Conservation (phyloP, 2,329 filamentous ascomycete genomes). For the Exophiala phaeomuriformis region DNA sequence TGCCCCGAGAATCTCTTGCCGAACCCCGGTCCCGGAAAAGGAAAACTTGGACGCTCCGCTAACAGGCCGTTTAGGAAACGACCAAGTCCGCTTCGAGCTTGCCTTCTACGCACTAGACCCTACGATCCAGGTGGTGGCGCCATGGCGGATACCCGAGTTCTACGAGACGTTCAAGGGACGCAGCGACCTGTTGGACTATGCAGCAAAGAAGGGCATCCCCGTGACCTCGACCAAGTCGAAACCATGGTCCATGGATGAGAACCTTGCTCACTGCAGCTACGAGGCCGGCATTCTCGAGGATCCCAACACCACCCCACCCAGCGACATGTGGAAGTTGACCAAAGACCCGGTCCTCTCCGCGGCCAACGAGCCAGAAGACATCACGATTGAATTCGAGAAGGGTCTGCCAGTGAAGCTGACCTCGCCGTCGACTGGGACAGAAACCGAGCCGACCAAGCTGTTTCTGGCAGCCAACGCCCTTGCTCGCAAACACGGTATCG, state of each 20-base stretch:
- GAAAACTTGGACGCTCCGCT: no score
- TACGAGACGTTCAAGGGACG: slow-evolving; percentile 44
- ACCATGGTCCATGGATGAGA: slow-evolving; percentile 60
- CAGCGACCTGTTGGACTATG: slow-evolving; percentile 45
- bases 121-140: slow-evolving; percentile 42
- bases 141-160: slow-evolving; percentile 44
- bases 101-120: slow-evolving; percentile 45
- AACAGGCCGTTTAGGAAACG: slow-evolving; percentile 31
- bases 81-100: slow-evolving; percentile 45
- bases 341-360: slow-evolving; percentile 30
- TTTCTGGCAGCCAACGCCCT: slow-evolving; percentile 54
- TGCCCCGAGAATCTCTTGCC: no score
- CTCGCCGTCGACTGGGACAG: slow-evolving; percentile 51
- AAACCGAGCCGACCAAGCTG: slow-evolving; percentile 63
- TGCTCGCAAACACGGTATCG: slow-evolving; percentile 64
- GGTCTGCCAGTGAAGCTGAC: slow-evolving; percentile 65
- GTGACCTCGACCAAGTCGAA: slow-evolving; percentile 40
- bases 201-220: slow-evolving; percentile 28
- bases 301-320: slow-evolving; percentile 52
- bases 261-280: slow-evolving; percentile 58
- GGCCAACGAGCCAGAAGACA: slow-evolving; percentile 62
- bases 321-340: slow-evolving; percentile 74
- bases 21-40: no score
- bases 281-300: slow-evolving; percentile 67
- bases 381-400: slow-evolving; percentile 65